Conservation (phyloP, 2,329 filamentous ascomycete genomes). For the Colletotrichum sansevieriae region DNA sequence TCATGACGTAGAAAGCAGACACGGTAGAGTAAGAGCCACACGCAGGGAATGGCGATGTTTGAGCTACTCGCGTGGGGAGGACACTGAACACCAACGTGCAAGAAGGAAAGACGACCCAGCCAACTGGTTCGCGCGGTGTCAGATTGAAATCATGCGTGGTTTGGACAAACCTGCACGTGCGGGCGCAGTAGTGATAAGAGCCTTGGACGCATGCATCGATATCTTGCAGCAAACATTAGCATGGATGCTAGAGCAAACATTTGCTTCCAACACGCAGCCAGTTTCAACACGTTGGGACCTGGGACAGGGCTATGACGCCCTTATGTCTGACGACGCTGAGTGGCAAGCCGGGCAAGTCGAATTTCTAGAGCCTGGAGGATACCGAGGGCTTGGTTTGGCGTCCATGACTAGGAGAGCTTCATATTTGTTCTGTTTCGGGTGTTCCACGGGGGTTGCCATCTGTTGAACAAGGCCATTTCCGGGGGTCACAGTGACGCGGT, state of each 20-base stretch:
- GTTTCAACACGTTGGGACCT: neutral
- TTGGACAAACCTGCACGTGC: neutral
- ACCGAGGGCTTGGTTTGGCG: constrained; percentile 2
- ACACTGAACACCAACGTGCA: neutral
- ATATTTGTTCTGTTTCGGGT: neutral
- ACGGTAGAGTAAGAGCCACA: neutral
- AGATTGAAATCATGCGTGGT: neutral
- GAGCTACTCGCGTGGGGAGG: neutral
- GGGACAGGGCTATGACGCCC: constrained; percentile 11
- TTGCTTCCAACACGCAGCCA: neutral
- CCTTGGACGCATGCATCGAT: neutral
- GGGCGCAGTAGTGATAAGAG: neutral
- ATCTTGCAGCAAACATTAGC: constrained; percentile 1
- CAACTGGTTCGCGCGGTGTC: neutral
- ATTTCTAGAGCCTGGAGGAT: neutral
- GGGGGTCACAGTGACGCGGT: constrained; percentile 4
- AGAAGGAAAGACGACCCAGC: neutral
- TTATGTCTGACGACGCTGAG: constrained; percentile 10
- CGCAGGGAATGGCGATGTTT: neutral
- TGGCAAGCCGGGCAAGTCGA: too few relatives aligned
- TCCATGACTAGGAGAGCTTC: neutral
- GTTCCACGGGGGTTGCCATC: neutral
- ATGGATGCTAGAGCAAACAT: constrained; percentile 4
- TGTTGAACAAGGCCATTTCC: constrained; percentile 3
- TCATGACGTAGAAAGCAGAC: neutral